Conservation (phyloP, 2,329 filamentous ascomycete species). For the Thelonectria olida region DNA sequence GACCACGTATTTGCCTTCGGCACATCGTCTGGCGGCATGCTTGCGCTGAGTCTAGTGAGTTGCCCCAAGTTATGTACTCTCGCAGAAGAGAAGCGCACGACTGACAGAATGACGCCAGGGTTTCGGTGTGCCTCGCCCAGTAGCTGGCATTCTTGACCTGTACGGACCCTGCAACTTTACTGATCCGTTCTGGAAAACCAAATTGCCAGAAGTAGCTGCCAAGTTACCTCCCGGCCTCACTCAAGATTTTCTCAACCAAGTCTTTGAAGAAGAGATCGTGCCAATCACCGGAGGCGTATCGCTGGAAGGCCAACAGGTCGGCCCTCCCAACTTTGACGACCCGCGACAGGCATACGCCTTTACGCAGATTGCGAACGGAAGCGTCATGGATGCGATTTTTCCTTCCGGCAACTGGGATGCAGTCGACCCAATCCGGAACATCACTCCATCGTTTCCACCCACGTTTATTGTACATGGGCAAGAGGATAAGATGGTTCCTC, state of each 20-base stretch:
- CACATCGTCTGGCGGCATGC: constrained; percentile 47
- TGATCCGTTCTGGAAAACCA: constrained; percentile 47
- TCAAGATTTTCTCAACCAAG: constrained; percentile 43
- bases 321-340: constrained; percentile 46
- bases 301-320: constrained; percentile 49
- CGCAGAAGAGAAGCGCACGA: neutral
- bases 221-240: constrained; percentile 38
- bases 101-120: constrained; percentile 42
- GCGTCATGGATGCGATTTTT: constrained; percentile 46
- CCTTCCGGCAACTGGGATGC: constrained; percentile 36
- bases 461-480: constrained; percentile 54
- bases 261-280: constrained; percentile 48
- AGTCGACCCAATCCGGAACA: constrained; percentile 47
- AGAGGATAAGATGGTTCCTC: constrained; percentile 50
- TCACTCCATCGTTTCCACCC: constrained; percentile 43
- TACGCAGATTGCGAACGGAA: constrained; percentile 52
- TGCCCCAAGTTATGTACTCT: neutral
- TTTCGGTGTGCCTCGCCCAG: constrained; percentile 46
- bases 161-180: constrained; percentile 53
- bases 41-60: constrained; percentile 48
- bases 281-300: constrained; percentile 51
- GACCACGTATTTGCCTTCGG: constrained; percentile 48
- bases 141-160: constrained; percentile 51
- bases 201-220: constrained; percentile 42
- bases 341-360: constrained; percentile 51